Conservation (phyloP, 768 basidiomycete genomes). For the Phlebiopsis flavidoalba region DNA sequence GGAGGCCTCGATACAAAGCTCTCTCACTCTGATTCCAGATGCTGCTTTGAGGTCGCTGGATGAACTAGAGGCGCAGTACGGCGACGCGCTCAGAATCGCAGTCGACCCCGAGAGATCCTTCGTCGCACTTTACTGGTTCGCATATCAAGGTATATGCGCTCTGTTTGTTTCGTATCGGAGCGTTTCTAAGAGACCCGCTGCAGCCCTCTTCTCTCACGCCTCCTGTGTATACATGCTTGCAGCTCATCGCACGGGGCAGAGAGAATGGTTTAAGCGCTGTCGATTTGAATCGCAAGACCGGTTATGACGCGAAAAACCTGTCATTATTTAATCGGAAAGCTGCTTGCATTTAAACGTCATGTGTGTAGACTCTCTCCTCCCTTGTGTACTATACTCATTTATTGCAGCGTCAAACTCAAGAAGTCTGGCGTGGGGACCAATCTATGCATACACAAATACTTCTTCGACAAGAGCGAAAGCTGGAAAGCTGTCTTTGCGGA, state of each 20-base stretch:
- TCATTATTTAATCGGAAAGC: constrained; percentile 77
- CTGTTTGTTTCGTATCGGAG: neutral
- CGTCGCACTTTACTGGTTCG: constrained; percentile 76
- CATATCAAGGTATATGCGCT: constrained; percentile 64
- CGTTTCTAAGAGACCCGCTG: neutral
- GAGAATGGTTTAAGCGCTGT: constrained; percentile 76
- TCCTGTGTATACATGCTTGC: constrained; percentile 80
- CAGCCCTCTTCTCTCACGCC: constrained; percentile 79
- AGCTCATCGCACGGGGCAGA: constrained; percentile 78
- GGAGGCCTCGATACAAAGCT: constrained; percentile 36
- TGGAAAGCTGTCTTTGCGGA: constrained; percentile 77
- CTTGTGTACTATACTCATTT: neutral
- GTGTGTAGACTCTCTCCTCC: constrained; percentile 35
- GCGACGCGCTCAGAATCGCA: constrained; percentile 64
- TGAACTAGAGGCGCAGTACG: constrained; percentile 52
- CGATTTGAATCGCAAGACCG: constrained; percentile 68
- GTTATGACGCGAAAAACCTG: constrained; percentile 89
- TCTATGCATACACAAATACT: constrained; percentile 79
- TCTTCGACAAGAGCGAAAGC: constrained; percentile 67
- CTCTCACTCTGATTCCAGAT: constrained; percentile 40
- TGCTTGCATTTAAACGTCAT: constrained; percentile 70
- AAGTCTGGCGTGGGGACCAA: constrained; percentile 73
- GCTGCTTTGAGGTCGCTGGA: constrained; percentile 50
- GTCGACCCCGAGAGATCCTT: constrained; percentile 72
- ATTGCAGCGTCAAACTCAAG: constrained; percentile 64